Conservation (phyloP, 2,329 filamentous ascomycete species). For the Claviceps purpurea region DNA sequence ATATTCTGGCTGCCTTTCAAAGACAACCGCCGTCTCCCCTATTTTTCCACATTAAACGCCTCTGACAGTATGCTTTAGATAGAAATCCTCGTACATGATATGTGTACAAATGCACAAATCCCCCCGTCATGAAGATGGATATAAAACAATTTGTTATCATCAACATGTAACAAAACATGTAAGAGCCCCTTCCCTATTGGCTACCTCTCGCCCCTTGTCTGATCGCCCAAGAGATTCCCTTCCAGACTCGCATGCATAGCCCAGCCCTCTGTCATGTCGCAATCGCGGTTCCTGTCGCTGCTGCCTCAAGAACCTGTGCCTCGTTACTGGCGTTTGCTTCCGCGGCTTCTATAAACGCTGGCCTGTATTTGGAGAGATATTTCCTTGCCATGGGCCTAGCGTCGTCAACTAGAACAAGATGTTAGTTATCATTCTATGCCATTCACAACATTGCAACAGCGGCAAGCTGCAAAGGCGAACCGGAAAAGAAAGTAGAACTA, state of each 20-base stretch:
- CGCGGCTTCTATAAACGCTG: slow-evolving; percentile 30
- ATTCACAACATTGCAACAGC: background rate
- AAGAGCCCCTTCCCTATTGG: no score
- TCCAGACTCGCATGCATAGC: background rate
- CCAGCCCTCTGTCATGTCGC: slow-evolving; percentile 13
- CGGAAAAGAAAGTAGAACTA: background rate
- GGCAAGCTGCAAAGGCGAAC: background rate
- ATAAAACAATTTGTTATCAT: no score
- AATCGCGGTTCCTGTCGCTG: slow-evolving; percentile 15
- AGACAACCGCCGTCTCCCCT: background rate
- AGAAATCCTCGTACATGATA: background rate
- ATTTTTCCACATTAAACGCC: background rate
- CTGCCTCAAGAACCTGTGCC: slow-evolving; percentile 9
- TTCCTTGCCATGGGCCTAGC: slow-evolving; percentile 48
- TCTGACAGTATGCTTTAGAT: background rate
- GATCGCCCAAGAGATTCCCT: background rate
- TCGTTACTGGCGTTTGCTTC: slow-evolving; percentile 13
- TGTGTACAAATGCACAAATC: no score
- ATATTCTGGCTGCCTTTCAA: background rate
- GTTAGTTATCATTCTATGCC: background rate
- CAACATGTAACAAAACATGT: no score
- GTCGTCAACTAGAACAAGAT: slow-evolving; percentile 38
- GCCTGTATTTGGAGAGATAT: slow-evolving; percentile 48
- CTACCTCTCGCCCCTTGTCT: background rate
- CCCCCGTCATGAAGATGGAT: no score